Evolutionary conservation across 441 rosid species (phyloP).

Genomic region (Pelargonium myrrhifolium): DNA sequence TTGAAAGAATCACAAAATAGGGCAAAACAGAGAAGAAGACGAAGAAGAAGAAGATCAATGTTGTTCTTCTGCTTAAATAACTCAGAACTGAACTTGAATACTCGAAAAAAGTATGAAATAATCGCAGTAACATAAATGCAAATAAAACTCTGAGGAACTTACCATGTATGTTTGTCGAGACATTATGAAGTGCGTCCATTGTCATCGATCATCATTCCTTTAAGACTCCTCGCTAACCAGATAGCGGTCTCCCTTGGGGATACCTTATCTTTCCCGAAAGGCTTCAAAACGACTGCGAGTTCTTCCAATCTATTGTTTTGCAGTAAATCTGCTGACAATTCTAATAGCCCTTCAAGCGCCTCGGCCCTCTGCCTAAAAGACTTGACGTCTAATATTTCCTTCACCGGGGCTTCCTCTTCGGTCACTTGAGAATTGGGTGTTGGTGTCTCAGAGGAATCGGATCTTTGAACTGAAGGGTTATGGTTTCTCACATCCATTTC

Average conservation of each 20-base stretch:
- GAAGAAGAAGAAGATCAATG: too few species aligned
- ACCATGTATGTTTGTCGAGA: conserved; percentile 18
- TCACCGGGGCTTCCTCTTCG: too few species aligned
- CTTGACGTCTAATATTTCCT: neutral
- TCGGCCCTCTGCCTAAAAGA: conserved; percentile 7
- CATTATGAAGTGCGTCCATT: conserved; percentile 36
- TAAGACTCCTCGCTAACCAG: conserved; percentile 86
- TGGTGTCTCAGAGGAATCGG: conserved; percentile 7
- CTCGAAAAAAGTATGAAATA: conserved; percentile 16
- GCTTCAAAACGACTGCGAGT: neutral
- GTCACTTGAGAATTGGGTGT: neutral
- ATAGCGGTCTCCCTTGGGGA: conserved; percentile 97
- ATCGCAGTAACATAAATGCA: conserved; percentile 7
- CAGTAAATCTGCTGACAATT: neutral
- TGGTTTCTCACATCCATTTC: conserved; percentile 34
- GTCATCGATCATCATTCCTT: conserved; percentile 90
- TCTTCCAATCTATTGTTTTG: neutral
- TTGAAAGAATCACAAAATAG: conserved; percentile 26
- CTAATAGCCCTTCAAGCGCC: neutral
- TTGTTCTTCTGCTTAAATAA: conserved; percentile 17
- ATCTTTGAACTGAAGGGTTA: conserved; percentile 21
- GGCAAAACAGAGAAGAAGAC: conserved; percentile 9
- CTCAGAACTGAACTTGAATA: conserved; percentile 21
- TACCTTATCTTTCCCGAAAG: conserved; percentile 4
- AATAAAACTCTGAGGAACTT: conserved; percentile 16